Percentiles rank a stretch among this genome's conserved stretches.
Evolutionary conservation across 1,284 basidiomycete genomes (phyloP).

Genomic region (Ustilago crameri): DNA sequence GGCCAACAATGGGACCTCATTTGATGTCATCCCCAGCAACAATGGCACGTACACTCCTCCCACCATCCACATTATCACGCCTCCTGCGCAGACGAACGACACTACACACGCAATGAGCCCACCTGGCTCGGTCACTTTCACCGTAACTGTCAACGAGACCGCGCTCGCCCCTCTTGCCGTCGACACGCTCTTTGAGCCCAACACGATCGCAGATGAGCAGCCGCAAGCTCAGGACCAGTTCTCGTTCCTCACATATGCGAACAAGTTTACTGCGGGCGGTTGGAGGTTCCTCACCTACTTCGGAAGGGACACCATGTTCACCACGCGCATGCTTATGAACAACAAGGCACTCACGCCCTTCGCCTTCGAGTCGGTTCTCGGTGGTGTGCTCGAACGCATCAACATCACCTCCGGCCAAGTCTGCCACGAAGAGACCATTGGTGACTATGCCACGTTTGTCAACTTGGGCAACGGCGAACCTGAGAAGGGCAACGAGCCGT

Average conservation of each 20-base stretch:
- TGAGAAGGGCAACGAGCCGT: slow-evolving; percentile 69
- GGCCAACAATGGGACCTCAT: slow-evolving; percentile 29
- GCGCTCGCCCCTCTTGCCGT: slow-evolving; percentile 68
- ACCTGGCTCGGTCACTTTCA: slow-evolving; percentile 67
- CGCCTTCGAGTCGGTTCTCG: slow-evolving; percentile 70
- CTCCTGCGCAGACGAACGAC: slow-evolving; percentile 48
- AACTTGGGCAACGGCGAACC: slow-evolving; percentile 69
- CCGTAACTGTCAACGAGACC: slow-evolving; percentile 70
- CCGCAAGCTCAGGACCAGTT: slow-evolving; percentile 67
- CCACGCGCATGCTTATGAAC: slow-evolving; percentile 70
- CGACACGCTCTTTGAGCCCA: slow-evolving; percentile 67
- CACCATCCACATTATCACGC: slow-evolving; percentile 63
- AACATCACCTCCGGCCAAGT: slow-evolving; percentile 69
- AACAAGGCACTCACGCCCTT: slow-evolving; percentile 68
- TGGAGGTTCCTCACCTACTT: slow-evolving; percentile 70
- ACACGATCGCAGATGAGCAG: slow-evolving; percentile 50
- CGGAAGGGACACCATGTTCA: slow-evolving; percentile 71
- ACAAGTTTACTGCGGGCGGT: slow-evolving; percentile 71
- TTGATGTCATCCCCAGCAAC: slow-evolving; percentile 33
- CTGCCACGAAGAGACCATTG: slow-evolving; percentile 71
- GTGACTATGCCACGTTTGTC: slow-evolving; percentile 63
- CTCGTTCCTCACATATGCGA: slow-evolving; percentile 67
- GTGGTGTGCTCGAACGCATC: slow-evolving; percentile 70
- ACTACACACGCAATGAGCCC: slow-evolving; percentile 9
- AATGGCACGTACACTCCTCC: slow-evolving; percentile 68